Evolutionary conservation across 106 monocot species (phyloP).

Genomic region (Acorus calamus): DNA sequence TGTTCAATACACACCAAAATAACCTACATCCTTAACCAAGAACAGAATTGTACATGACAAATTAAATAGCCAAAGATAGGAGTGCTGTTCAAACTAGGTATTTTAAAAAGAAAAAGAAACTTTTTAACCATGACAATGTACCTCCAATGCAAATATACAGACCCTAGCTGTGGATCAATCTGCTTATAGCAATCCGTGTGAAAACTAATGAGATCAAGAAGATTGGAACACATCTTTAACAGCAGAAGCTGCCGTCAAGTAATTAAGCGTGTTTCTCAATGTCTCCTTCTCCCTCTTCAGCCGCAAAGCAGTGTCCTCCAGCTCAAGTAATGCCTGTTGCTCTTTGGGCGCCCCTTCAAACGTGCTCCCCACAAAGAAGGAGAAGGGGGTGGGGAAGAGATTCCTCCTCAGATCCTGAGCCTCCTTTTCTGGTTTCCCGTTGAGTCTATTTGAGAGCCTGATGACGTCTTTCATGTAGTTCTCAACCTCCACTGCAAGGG

Average conservation of each 20-base stretch:
- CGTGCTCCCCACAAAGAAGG: conserved; percentile 26
- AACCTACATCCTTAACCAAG: too few species aligned
- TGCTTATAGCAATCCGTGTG: too few species aligned
- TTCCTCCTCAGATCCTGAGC: conserved; percentile 9
- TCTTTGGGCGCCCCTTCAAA: conserved; percentile 23
- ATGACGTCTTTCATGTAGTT: conserved; percentile 22
- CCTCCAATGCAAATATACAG: too few species aligned
- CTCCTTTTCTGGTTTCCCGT: conserved; percentile 13
- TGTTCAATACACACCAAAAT: too few species aligned
- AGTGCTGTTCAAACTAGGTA: too few species aligned
- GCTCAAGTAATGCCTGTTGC: conserved; percentile 27
- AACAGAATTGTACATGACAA: too few species aligned
- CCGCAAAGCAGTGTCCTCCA: conserved; percentile 21
- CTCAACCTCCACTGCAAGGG: conserved; percentile 21
- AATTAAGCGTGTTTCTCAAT: conserved; percentile 21
- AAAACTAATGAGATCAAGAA: conserved; percentile 8
- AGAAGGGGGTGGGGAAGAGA: conserved; percentile 24
- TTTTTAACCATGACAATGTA: too few species aligned
- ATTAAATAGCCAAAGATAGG: too few species aligned
- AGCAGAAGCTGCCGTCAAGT: conserved; percentile 27
- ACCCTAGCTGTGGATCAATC: too few species aligned
- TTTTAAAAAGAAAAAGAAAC: too few species aligned
- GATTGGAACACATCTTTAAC: conserved; percentile 25
- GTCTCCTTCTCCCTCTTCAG: conserved; percentile 30
- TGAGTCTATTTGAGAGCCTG: conserved; percentile 21